A percentile compares a stretch with the other conserved stretches of the same genome.
These are phyloP conservation scores for Tolypocladium tropicale DNA, from an alignment of 2,329 filamentous ascomycete genomes.

Conservation along the genomic window DNA sequence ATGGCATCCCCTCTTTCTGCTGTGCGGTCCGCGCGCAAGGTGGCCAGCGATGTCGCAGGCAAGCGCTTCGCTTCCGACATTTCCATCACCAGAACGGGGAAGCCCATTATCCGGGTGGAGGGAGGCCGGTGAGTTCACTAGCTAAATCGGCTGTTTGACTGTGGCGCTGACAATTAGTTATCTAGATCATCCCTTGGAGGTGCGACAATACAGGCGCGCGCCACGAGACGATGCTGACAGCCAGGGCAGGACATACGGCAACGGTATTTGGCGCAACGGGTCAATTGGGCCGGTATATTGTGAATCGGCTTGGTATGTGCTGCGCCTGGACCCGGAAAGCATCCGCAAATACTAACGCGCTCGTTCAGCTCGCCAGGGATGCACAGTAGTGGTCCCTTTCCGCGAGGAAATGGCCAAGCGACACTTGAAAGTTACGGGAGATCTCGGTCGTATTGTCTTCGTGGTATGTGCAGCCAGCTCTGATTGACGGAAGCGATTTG, in stretches of 20 bases:
- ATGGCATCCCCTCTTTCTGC: constrained; percentile 49
- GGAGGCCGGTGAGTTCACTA: constrained; percentile 66
- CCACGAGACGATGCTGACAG: constrained; percentile 14
- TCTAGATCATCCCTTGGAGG: constrained; percentile 78
- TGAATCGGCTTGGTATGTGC: constrained; percentile 71
- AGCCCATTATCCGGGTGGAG: constrained; percentile 80
- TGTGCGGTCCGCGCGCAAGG: constrained; percentile 40
- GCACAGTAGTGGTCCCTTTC: constrained; percentile 85
- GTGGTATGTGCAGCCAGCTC: constrained; percentile 42
- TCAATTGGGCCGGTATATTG: constrained; percentile 92
- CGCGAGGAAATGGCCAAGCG: constrained; percentile 97
- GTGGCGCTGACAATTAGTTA: constrained; percentile 15
- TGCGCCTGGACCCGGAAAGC: background rate
- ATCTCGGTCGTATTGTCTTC: constrained; percentile 82
- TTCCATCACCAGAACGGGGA: constrained; percentile 88
- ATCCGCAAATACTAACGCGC: constrained; percentile 10
- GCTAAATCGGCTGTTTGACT: constrained; percentile 12
- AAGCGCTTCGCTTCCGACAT: constrained; percentile 64
- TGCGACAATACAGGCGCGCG: constrained; percentile 29
- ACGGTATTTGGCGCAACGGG: constrained; percentile 98
- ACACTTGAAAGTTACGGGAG: constrained; percentile 91
- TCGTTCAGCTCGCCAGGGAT: constrained; percentile 71
- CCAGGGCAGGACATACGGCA: constrained; percentile 68
- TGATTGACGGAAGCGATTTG: background rate
- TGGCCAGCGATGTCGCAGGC: constrained; percentile 35